These are phyloP conservation scores for Dissophora ornata DNA, from an alignment of 192 early-diverging fungal species.

Conservation along the genomic window DNA sequence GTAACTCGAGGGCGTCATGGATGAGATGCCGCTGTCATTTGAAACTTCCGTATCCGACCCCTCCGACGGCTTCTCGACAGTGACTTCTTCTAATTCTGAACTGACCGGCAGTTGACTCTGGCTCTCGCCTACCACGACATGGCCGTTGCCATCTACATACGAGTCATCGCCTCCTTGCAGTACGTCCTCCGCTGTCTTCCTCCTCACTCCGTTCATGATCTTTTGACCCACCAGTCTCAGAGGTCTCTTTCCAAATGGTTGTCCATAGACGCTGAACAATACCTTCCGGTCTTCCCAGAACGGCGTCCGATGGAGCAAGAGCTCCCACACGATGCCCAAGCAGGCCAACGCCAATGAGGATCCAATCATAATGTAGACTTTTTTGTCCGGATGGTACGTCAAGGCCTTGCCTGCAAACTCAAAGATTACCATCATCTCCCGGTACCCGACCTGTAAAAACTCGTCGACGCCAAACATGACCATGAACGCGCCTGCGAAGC, in stretches of 20 bases:
- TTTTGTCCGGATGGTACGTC: slow-evolving; percentile 16
- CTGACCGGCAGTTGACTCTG: too few relatives aligned
- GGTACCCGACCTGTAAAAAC: slow-evolving; percentile 60
- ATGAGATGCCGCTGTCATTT: too few relatives aligned
- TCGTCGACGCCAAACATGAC: slow-evolving; percentile 64
- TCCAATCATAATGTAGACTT: slow-evolving; percentile 37
- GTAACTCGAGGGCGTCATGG: too few relatives aligned
- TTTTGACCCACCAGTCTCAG: slow-evolving; percentile 7
- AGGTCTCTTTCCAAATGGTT: slow-evolving; percentile 46
- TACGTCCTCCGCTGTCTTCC: too few relatives aligned
- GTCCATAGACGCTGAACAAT: slow-evolving; percentile 38
- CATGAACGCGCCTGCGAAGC: slow-evolving; percentile 61
- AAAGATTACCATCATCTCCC: slow-evolving; percentile 44
- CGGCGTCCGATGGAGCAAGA: slow-evolving; percentile 28
- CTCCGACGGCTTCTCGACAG: too few relatives aligned
- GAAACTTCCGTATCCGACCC: too few relatives aligned
- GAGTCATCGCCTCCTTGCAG: too few relatives aligned
- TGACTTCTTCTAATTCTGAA: too few relatives aligned
- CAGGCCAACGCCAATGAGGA: slow-evolving; percentile 15
- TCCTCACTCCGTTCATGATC: background rate
- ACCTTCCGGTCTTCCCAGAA: slow-evolving; percentile 26
- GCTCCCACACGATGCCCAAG: slow-evolving; percentile 35
- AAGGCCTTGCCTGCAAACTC: slow-evolving; percentile 20
- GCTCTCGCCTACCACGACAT: too few relatives aligned
- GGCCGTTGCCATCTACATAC: too few relatives aligned